Base-by-base conservation (phyloP, 257 asterid genomes). In the Paraleonurus japonicus region DNA sequence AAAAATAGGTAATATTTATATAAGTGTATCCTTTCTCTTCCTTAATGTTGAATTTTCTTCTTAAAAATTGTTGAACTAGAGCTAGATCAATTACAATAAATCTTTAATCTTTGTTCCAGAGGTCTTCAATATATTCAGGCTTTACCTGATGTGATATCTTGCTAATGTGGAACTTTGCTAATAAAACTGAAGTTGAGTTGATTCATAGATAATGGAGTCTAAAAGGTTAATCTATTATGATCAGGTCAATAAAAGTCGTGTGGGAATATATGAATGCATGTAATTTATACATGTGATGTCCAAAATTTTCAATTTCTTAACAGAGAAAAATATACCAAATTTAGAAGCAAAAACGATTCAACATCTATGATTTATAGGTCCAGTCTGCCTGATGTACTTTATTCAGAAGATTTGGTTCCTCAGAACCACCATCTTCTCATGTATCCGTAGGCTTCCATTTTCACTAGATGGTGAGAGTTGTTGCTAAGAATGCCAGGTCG, bases 131-230 rank as follows among this genome's bases (percentile, higher is more conserved):
- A 61, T 27, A 47, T 24, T 35, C 60, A 48, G 72, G 22, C 22
- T 74, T 62, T 48, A 4, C 70, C 48, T 75, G 60, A 55, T 48
- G 50, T n/a, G 70, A 60, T 26, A 24, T 57, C 57, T 16, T 43
- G 24, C 61, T 47, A 9, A 33, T 60, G 28, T 22, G 65, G 58
- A 33, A 24, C 33, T 23, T 73, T 13, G 26, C 41, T 47, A 55
- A 13, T 65, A 35, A 12, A 55, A 55, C n/a, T 69, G 6, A 16
- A 17, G 13, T 53, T 4, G 26, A 39, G 17, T 30, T 9, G 41
- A 45, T 59, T 43, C 8, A 69, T 11, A 4, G 51, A 27, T 48
- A 20, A 27, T 30, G 53, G 64, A 35, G 23, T 33, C 53, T 53
- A 20, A 35, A 33, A 30, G 62, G 64, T 68, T 28, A 27, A 68